Evolutionary conservation across 345 rosid species (phyloP), one percentile per base, ranked within the genome.

Genomic region (Noccaea bulbosa): DNA sequence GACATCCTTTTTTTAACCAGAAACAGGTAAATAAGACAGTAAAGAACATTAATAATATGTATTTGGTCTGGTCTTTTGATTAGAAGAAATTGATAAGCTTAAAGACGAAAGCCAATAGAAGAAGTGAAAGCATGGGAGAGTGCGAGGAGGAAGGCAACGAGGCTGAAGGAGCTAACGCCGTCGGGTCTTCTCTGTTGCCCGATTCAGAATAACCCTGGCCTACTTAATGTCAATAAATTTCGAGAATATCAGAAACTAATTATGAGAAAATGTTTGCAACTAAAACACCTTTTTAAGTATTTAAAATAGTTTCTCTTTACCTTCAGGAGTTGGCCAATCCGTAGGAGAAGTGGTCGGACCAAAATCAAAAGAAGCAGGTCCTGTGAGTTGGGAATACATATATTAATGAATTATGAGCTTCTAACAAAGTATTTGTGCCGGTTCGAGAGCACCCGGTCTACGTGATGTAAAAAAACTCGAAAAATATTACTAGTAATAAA

Each of bases 91-190:
- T 76, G 11, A 78, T 69, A 35, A 81, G 34, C 35, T 65, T 33
- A 55, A 81, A 78, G 72, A 73, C 86, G 14, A 82, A 55, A 15
- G 85, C 70, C 11, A 83, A 72, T 53, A 84, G 58, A 72, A 86
- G 63, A 71, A 83, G 49, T 41, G 75, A 77, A 33, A 50, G 88
- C 83, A 32, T 88, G 71, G 16, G 85, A 81, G 10, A 90, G 80
- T 82, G 44, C 60, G 74, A 75, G 77, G 78, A 0, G 80, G 86
- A 75, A 83, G 86, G 80, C 79, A 72, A 11, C 85, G 96, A 0
- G 81, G 56, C 44, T 76, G 80, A 12, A 82, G 87, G 88, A 22
- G 68, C 46, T 4, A 37, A 17, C 4, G n/a, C 14, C 7, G 45
- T 15, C 12, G 76, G 12, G 71, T 51, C 48, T 33, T 16, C 32